A percentile compares a stretch with the other conserved stretches of the same genome.
phyloP scores from a whole-genome alignment of 2,329 filamentous ascomycete species.

The Penicillium concentricum region DNA sequence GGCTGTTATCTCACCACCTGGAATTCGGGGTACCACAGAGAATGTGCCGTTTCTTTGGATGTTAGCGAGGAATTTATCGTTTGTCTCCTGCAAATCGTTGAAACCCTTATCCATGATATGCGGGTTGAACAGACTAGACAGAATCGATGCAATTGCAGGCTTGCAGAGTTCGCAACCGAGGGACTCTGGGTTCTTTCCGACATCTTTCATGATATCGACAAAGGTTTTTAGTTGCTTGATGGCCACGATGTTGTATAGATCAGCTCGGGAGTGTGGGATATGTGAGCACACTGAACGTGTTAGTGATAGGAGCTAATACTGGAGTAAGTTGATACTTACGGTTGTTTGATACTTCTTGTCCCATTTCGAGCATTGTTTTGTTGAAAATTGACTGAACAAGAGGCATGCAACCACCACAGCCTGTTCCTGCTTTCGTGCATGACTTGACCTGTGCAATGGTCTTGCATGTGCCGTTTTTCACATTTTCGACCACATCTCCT shows the following conservation, averaged over 20 bases:
- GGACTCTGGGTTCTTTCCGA: slow-evolving; percentile 69
- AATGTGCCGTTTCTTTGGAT: slow-evolving; percentile 91
- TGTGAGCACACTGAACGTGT: slow-evolving; percentile 66
- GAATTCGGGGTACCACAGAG: slow-evolving; percentile 79
- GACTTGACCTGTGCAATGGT: slow-evolving; percentile 79
- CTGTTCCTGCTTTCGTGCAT: slow-evolving; percentile 88
- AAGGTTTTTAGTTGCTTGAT: slow-evolving; percentile 75
- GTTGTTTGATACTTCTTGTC: slow-evolving; percentile 82
- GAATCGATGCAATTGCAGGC: slow-evolving; percentile 75
- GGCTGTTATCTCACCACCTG: slow-evolving; percentile 82
- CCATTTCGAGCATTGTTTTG: slow-evolving; percentile 80
- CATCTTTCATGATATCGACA: slow-evolving; percentile 72
- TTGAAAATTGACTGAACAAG: slow-evolving; percentile 89
- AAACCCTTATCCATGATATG: slow-evolving; percentile 71
- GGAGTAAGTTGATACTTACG: slow-evolving; percentile 25
- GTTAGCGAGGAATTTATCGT: slow-evolving; percentile 83
- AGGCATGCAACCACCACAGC: slow-evolving; percentile 87
- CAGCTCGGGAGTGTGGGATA: slow-evolving; percentile 78
- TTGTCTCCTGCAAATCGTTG: slow-evolving; percentile 83
- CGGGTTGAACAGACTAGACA: slow-evolving; percentile 78
- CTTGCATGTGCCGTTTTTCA: slow-evolving; percentile 79
- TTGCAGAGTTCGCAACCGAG: slow-evolving; percentile 86
- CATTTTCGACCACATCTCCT: slow-evolving; percentile 68
- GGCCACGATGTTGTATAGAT: slow-evolving; percentile 86
- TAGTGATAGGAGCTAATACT: slow-evolving; percentile 1